Conservation (phyloP, 495 filamentous ascomycete genomes). For the Hyaloscypha variabilis region DNA sequence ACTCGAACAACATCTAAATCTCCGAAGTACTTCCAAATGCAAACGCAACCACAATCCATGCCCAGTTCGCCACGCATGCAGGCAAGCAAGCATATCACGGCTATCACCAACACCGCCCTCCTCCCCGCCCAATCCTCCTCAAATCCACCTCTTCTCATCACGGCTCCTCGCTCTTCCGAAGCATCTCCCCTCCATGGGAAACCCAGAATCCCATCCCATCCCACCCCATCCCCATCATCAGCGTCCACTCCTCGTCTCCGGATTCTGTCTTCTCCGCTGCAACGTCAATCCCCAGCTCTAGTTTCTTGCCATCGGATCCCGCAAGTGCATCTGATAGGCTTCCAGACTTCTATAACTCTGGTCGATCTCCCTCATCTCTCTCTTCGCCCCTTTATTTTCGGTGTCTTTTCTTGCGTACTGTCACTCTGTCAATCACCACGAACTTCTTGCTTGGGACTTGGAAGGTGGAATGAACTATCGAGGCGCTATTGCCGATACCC, state of each 20-base stretch:
- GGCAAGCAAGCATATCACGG: background rate
- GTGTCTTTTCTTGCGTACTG: too few species aligned
- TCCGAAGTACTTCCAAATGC: background rate
- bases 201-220: background rate
- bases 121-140: background rate
- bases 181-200: background rate
- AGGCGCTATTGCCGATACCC: background rate
- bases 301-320: background rate
- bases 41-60: background rate
- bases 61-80: background rate
- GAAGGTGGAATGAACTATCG: too few species aligned
- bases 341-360: background rate
- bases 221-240: background rate
- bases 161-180: background rate
- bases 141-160: background rate
- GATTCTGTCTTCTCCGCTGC: background rate
- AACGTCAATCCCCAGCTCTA: background rate
- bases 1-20: background rate
- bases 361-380: background rate
- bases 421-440: too few species aligned
- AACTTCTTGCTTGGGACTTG: too few species aligned
- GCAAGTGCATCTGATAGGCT: background rate
- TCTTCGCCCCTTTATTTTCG: background rate
- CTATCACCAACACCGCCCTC: background rate
- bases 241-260: background rate